Percentiles rank a stretch among this genome's conserved stretches.
Conservation (phyloP, 257 asterid genomes). For the Nicotiana attenuata region DNA sequence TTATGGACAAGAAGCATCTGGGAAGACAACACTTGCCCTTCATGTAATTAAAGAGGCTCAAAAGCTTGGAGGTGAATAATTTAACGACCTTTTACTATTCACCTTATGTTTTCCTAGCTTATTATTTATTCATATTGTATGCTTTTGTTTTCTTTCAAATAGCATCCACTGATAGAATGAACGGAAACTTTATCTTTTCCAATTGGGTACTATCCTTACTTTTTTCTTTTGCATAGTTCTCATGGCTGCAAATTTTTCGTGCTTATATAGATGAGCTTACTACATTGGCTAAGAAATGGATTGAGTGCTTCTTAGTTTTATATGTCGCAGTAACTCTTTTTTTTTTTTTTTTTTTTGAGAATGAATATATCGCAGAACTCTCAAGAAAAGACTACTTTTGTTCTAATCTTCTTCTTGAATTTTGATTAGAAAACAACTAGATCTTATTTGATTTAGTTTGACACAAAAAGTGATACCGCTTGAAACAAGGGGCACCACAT, state of each 20-base stretch:
- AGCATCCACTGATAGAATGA: neutral
- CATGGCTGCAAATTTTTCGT: neutral
- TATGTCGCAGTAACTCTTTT: neutral
- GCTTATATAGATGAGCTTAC: neutral
- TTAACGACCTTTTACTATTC: neutral
- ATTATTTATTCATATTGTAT: slow-evolving; percentile 2
- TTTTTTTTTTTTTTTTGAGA: no score
- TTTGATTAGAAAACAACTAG: neutral
- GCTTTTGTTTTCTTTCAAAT: neutral
- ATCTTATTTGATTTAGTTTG: neutral
- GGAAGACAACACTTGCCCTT: slow-evolving; percentile 94
- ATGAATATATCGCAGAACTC: neutral
- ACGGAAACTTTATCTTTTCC: neutral
- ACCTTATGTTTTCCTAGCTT: neutral
- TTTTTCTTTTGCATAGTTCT: neutral
- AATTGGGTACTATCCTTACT: neutral
- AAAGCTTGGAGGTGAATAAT: slow-evolving; percentile 75
- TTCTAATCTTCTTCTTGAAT: neutral
- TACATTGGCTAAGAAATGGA: neutral
- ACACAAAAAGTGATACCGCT: neutral
- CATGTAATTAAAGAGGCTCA: slow-evolving; percentile 95
- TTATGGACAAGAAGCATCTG: slow-evolving; percentile 95
- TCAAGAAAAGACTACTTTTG: neutral
- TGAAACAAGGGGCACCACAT: neutral
- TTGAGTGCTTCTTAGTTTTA: neutral